phyloP scores from a whole-genome alignment of 2,329 filamentous ascomycete species.

The Hymenoscyphus linearis region DNA sequence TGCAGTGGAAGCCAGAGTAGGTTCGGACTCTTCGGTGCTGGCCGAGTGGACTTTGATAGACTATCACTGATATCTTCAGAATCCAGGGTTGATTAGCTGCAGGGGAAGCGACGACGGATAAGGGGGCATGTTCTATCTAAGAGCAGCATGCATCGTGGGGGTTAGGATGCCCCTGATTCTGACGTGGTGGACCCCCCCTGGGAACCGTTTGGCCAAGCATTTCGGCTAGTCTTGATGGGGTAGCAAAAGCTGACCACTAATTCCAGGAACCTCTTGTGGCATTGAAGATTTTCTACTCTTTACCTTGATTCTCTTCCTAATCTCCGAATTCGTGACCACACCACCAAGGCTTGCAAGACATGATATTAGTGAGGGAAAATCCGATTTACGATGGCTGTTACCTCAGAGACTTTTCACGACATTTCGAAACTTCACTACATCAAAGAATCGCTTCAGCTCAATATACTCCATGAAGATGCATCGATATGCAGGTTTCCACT shows the following conservation, averaged over 20 bases:
- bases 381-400: background rate
- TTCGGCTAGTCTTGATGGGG: background rate
- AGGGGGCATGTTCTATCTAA: background rate
- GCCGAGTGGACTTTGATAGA: background rate
- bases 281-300: background rate
- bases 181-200: background rate
- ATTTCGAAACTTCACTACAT: background rate
- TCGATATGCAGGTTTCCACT: background rate
- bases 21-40: background rate
- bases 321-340: background rate
- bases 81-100: background rate
- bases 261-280: background rate
- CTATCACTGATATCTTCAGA: background rate
- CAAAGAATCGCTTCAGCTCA: background rate
- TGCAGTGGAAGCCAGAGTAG: background rate
- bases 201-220: background rate
- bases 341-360: background rate
- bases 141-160: background rate
- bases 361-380: background rate
- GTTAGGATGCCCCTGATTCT: background rate
- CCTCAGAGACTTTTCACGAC: background rate
- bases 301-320: background rate
- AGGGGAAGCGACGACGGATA: background rate
- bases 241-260: background rate
- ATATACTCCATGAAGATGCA: background rate